phyloP scores from a whole-genome alignment of 305 asterid genomes.

The Fraxinus sp. region DNA sequence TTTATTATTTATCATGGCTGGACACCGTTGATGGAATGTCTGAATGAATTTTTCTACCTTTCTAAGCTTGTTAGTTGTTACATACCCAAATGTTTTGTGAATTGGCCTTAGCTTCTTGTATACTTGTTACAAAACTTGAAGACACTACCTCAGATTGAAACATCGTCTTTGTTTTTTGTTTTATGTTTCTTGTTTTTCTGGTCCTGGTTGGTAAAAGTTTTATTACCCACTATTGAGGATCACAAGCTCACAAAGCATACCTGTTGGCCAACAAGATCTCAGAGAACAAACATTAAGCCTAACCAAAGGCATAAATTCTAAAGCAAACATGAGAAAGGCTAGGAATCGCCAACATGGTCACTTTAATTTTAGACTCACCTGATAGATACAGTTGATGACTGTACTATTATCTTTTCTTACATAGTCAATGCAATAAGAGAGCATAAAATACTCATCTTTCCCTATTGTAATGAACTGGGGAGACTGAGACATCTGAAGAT shows the following conservation, averaged over 20 bases:
- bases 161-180: neutral
- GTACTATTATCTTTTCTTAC: neutral
- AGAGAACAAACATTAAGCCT: neutral
- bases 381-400: neutral
- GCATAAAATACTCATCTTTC: neutral
- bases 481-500: neutral
- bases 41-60: neutral
- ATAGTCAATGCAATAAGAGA: neutral
- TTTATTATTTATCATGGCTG: neutral
- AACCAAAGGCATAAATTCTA: neutral
- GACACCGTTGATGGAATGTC: neutral
- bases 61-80: neutral
- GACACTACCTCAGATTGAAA: neutral
- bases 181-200: neutral
- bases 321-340: neutral
- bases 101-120: neutral
- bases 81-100: neutral
- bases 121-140: neutral
- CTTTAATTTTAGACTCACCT: slow-evolving; percentile 3
- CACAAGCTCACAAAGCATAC: neutral
- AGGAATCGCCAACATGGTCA: neutral
- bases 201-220: neutral
- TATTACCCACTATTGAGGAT: neutral
- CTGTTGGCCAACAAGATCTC: neutral
- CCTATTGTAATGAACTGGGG: neutral